Evolutionary conservation across 495 filamentous ascomycete genomes (phyloP).

Genomic region (Daldinia loculata): DNA sequence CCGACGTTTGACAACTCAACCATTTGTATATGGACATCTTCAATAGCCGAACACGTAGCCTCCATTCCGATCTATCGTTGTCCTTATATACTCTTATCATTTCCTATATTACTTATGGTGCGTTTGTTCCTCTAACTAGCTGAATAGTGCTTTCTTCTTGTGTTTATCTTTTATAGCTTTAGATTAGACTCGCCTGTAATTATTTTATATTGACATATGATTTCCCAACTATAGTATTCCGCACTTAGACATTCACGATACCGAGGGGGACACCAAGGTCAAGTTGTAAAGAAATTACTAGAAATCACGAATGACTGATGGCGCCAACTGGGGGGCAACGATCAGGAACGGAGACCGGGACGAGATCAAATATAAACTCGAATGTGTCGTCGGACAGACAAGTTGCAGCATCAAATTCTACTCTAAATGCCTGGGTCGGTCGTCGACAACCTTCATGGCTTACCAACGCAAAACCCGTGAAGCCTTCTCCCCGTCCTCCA

Average conservation of each 20-base stretch:
- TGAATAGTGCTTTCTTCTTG: neutral
- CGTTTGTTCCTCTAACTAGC: slow-evolving; percentile 15
- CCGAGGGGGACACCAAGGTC: slow-evolving; percentile 28
- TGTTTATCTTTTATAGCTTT: neutral
- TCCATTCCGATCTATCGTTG: neutral
- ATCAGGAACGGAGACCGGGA: neutral
- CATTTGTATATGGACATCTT: neutral
- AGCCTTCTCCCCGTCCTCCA: slow-evolving; percentile 51
- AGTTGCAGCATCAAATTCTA: slow-evolving; percentile 73
- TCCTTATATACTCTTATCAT: neutral
- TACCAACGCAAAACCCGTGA: slow-evolving; percentile 50
- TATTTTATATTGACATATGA: slow-evolving; percentile 26
- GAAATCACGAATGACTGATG: slow-evolving; percentile 29
- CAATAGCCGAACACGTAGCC: neutral
- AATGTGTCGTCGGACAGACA: slow-evolving; percentile 47
- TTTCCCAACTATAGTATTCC: slow-evolving; percentile 19
- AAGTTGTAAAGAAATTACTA: slow-evolving; percentile 13
- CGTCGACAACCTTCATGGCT: slow-evolving; percentile 76
- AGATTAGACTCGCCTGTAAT: slow-evolving; percentile 8
- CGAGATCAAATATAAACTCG: slow-evolving; percentile 11
- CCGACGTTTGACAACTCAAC: neutral
- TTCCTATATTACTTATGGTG: slow-evolving; percentile 32
- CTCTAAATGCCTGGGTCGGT: slow-evolving; percentile 71
- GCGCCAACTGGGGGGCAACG: slow-evolving; percentile 34
- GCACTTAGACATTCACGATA: slow-evolving; percentile 22